phyloP scores from a whole-genome alignment of 768 basidiomycete genomes.

The Sistotremastrum suecicum region DNA sequence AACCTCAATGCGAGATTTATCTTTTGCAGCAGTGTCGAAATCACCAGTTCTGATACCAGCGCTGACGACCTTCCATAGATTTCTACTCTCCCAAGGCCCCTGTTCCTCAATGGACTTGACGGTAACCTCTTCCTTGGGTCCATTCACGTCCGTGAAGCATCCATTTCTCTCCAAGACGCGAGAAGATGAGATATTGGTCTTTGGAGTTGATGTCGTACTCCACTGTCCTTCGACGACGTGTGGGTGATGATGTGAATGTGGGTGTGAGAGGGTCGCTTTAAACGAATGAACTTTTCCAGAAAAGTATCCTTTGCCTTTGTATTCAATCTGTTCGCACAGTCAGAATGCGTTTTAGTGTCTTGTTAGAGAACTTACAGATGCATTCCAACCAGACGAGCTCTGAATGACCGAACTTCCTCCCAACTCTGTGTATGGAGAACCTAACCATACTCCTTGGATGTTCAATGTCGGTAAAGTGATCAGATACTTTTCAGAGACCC shows the following conservation, averaged over 20 bases:
- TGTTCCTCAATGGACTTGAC: conserved; percentile 41
- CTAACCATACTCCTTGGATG: conserved; percentile 83
- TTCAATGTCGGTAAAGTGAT: conserved; percentile 86
- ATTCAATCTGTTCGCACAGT: conserved; percentile 49
- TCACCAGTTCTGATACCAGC: conserved; percentile 86
- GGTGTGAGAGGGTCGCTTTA: conserved; percentile 62
- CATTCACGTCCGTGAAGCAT: conserved; percentile 63
- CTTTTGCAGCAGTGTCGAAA: conserved; percentile 78
- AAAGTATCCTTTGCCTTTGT: conserved; percentile 95
- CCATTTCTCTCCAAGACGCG: no score
- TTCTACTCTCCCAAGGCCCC: conserved; percentile 69
- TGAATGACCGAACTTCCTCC: conserved; percentile 71
- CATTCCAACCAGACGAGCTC: conserved; percentile 43
- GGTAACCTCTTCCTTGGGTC: conserved; percentile 60
- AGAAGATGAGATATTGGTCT: conserved; percentile 20
- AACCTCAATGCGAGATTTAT: conserved; percentile 89
- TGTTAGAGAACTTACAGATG: conserved; percentile 24
- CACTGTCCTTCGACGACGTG: conserved; percentile 68
- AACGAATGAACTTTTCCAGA: conserved; percentile 86
- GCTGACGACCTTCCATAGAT: conserved; percentile 74
- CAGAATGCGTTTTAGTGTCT: background rate
- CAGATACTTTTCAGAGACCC: conserved; percentile 56
- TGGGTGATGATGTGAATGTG: conserved; percentile 26
- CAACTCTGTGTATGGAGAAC: conserved; percentile 76
- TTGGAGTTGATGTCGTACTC: conserved; percentile 48